phyloP scores from a whole-genome alignment of 768 basidiomycete species.

The Megacollybia marginata region DNA sequence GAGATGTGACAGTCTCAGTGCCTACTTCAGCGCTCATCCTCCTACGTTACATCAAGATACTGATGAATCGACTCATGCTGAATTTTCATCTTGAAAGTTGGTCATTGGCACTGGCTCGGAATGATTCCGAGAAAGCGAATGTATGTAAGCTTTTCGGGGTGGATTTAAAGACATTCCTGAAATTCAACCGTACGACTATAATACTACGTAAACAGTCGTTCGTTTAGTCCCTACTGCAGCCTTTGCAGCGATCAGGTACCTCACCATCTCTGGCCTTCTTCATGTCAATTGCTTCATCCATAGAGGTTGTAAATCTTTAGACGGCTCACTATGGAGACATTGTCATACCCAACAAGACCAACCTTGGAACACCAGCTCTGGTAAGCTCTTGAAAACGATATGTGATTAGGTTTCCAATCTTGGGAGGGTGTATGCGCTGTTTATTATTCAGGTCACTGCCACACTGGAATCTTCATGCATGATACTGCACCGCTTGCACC shows the following conservation, averaged over 20 bases:
- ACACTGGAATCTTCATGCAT: no score
- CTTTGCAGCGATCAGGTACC: slow-evolving; percentile 32
- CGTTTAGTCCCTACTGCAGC: neutral
- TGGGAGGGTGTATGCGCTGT: slow-evolving; percentile 46
- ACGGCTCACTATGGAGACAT: neutral
- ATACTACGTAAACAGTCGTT: neutral
- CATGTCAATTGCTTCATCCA: slow-evolving; percentile 48
- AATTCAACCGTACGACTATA: no score
- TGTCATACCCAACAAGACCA: slow-evolving; percentile 1
- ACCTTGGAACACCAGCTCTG: slow-evolving; percentile 50
- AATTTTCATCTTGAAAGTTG: no score
- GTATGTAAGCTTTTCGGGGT: no score
- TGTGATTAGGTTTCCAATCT: slow-evolving; percentile 44
- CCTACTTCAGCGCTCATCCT: no score
- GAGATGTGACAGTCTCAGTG: no score
- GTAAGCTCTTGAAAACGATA: slow-evolving; percentile 59
- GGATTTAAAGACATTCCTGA: no score
- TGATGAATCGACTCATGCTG: no score
- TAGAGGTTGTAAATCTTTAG: slow-evolving; percentile 45
- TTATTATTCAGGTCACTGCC: slow-evolving; percentile 49
- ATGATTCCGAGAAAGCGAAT: no score
- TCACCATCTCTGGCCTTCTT: slow-evolving; percentile 48
- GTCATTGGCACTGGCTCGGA: no score
- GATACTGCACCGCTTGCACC: no score
- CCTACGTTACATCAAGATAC: no score